Conservation (phyloP, 495 filamentous ascomycete genomes). For the Stereocaulon alpinum region DNA sequence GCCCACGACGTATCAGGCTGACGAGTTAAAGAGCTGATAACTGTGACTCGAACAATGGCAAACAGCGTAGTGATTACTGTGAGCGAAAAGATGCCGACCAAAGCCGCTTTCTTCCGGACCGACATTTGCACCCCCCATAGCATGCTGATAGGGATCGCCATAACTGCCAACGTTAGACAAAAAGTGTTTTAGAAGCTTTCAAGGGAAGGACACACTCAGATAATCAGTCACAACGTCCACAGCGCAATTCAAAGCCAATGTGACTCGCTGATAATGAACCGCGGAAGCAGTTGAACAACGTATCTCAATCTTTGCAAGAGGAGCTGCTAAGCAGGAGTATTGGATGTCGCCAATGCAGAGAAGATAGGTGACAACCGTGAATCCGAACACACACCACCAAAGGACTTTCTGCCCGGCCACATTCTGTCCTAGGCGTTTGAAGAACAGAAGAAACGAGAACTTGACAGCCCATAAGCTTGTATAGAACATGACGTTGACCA, state of each 20-base stretch:
- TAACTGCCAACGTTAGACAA: slow-evolving; percentile 6
- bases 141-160: slow-evolving; percentile 20
- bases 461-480: slow-evolving; percentile 23
- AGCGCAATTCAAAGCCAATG: slow-evolving; percentile 20
- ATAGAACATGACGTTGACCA: slow-evolving; percentile 23
- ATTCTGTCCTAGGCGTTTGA: slow-evolving; percentile 20
- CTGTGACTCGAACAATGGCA: slow-evolving; percentile 22
- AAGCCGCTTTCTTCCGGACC: slow-evolving; percentile 16
- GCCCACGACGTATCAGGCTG: slow-evolving; percentile 17
- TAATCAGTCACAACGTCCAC: slow-evolving; percentile 26
- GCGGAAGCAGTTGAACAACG: slow-evolving; percentile 5
- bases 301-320: not conserved
- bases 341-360: slow-evolving; percentile 15
- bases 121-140: slow-evolving; percentile 25
- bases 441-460: slow-evolving; percentile 27
- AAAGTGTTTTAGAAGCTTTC: too few relatives aligned
- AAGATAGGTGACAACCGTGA: slow-evolving; percentile 17
- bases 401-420: slow-evolving; percentile 13
- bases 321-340: slow-evolving; percentile 12
- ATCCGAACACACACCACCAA: slow-evolving; percentile 20
- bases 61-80: slow-evolving; percentile 24
- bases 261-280: slow-evolving; percentile 8
- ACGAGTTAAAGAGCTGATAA: slow-evolving; percentile 1
- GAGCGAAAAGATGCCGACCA: slow-evolving; percentile 28
- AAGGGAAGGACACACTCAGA: slow-evolving; percentile 18